phyloP scores from a whole-genome alignment of 202 grass and related monocot genomes.

The Dendrocalamus latiflorus region DNA sequence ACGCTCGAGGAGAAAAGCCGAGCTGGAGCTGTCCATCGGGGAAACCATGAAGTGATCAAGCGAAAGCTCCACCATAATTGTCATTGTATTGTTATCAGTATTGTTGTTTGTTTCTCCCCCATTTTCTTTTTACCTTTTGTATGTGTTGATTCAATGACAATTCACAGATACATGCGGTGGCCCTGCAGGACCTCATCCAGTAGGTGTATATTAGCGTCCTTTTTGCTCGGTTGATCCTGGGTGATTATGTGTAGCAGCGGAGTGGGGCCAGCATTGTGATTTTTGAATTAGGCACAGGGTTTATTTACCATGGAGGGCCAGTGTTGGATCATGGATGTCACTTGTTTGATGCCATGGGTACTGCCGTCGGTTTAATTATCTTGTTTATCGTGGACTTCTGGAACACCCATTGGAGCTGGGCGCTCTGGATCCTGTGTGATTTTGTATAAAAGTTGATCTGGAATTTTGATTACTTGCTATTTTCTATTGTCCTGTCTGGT shows the following conservation, averaged over 20 bases:
- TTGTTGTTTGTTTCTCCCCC: conserved; percentile 4
- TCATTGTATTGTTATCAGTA: not conserved
- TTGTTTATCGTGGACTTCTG: conserved; percentile 34
- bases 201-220: conserved; percentile 38
- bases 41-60: conserved; percentile 8
- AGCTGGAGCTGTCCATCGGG: not conserved
- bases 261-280: not conserved
- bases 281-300: conserved; percentile 33
- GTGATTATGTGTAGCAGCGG: conserved; percentile 17
- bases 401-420: not conserved
- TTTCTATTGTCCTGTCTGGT: not conserved
- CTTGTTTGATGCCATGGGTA: not conserved
- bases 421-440: not conserved
- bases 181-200: conserved; percentile 16
- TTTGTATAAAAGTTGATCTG: conserved; percentile 31
- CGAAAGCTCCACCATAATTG: conserved; percentile 4
- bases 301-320: conserved; percentile 10
- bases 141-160: conserved; percentile 30
- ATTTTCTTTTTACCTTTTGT: conserved; percentile 16
- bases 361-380: not conserved
- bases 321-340: conserved; percentile 14
- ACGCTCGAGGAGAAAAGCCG: not conserved
- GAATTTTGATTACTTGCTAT: conserved; percentile 16
- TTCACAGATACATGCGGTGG: conserved; percentile 14
- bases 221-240: conserved; percentile 33